phyloP scores from a whole-genome alignment of 441 rosid species.

The Daphne laureola region DNA sequence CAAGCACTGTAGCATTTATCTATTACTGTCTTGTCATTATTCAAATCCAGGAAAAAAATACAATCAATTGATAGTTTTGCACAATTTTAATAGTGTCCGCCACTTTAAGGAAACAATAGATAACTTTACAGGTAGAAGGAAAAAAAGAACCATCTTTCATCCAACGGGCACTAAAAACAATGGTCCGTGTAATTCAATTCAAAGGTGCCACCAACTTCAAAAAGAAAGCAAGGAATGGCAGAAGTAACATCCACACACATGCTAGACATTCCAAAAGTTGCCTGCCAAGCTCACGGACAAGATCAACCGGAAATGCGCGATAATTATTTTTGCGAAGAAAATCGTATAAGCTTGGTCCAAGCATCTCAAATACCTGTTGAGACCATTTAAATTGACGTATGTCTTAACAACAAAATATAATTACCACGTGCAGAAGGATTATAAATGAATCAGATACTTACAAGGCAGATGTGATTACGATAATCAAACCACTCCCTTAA shows the following conservation, averaged over 20 bases:
- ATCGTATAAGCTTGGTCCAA: slow-evolving; percentile 73
- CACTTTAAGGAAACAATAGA: slow-evolving; percentile 2
- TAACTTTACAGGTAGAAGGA: not conserved
- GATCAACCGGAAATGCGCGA: slow-evolving; percentile 62
- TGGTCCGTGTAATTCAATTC: slow-evolving; percentile 18
- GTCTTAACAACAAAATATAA: slow-evolving; percentile 30
- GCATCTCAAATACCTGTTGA: slow-evolving; percentile 77
- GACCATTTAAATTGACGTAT: slow-evolving; percentile 37
- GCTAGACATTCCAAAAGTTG: slow-evolving; percentile 70
- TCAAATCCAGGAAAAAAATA: not conserved
- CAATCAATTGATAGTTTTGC: not conserved
- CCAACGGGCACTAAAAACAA: slow-evolving; percentile 4
- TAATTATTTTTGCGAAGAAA: slow-evolving; percentile 65
- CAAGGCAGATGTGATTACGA: slow-evolving; percentile 63
- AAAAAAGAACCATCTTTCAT: slow-evolving; percentile 1
- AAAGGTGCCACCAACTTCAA: slow-evolving; percentile 8
- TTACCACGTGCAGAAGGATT: slow-evolving; percentile 20
- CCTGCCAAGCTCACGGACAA: slow-evolving; percentile 65
- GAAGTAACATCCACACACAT: slow-evolving; percentile 39
- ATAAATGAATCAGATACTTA: slow-evolving; percentile 36
- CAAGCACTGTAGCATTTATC: too few relatives aligned
- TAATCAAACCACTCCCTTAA: slow-evolving; percentile 65
- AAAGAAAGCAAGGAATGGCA: slow-evolving; percentile 19
- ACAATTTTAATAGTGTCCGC: too few relatives aligned
- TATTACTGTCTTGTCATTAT: too few relatives aligned